Evolutionary conservation across 805 yeast genomes (phyloP), one percentile per base, ranked within the genome.

Genomic region (Cyberlindnera maritima): DNA sequence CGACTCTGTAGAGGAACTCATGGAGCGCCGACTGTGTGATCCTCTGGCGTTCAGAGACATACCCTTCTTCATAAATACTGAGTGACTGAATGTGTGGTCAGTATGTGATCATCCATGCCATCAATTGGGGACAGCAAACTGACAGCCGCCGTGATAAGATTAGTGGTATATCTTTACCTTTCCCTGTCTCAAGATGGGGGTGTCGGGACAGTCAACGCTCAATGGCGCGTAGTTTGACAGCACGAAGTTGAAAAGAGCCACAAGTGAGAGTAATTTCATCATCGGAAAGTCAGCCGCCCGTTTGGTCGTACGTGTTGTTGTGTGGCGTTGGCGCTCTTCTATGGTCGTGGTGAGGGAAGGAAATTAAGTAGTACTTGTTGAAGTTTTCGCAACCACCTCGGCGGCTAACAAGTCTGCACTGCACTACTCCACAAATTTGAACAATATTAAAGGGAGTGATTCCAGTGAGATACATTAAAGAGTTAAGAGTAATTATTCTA

Each of bases 1-100:
- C 50, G 14, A 67, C 59, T 15, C 65, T 53, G 5, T 45, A 40
- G 17, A 76, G 55, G 33, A 69, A 66, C 1, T 57, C 47, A 12
- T 44, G 41, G 5, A 75, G 46, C 1, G 67, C 63, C 3, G 36
- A 35, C 28, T 65, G 67, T 1, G 73, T 70, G 18, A 57, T 34
- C 7, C 48, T 41, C 31, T 61, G 61, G 19, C 76, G 64, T 19
- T 65, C 58, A 0, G 25, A 21, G 3, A 69, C 56, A 32, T 72
- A 72, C 1, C 46, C 48, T 11, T 32, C 23, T 43, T 67, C 59
- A 26, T 60, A 26, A 2, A 21, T 25, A 18, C 34, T 44, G n/a
- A 50, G 15, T 2, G 25, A n/a, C 58, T 56, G 39, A 15, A 8
- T 4, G 9, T 4, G 9, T 4, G 21, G 36, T n/a, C 21, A 26